phyloP scores from a whole-genome alignment of 805 yeast species.

The Wickerhamomyces tratensis region DNA sequence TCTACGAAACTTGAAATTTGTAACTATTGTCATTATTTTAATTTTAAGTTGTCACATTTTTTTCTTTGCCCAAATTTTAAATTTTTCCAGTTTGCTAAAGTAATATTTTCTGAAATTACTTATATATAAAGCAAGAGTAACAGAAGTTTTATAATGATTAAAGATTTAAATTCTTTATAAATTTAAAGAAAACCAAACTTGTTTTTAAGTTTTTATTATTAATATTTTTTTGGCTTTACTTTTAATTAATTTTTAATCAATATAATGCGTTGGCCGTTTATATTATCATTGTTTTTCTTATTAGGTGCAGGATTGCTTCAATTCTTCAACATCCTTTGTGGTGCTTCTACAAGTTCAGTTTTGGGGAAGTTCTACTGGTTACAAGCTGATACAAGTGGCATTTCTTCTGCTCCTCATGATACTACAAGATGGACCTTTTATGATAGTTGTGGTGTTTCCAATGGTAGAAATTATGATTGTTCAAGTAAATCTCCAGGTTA shows the following conservation, averaged over 20 bases:
- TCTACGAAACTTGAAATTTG: no score
- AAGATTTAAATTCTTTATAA: no score
- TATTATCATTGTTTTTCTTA: constrained; percentile 23
- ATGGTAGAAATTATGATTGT: constrained; percentile 41
- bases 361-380: constrained; percentile 71
- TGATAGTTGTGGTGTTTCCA: constrained; percentile 40
- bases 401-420: constrained; percentile 27
- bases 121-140: no score
- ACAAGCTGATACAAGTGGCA: constrained; percentile 54
- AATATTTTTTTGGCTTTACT: background rate
- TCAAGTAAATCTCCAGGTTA: constrained; percentile 55
- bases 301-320: constrained; percentile 41
- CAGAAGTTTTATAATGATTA: no score
- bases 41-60: no score
- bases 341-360: constrained; percentile 42
- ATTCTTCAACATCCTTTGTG: constrained; percentile 60
- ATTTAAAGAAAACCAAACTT: no score
- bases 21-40: no score
- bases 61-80: no score
- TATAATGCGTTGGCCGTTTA: constrained; percentile 20
- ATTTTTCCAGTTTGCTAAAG: no score
- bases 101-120: no score
- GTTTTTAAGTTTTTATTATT: background rate
- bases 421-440: constrained; percentile 77
- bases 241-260: background rate